Conservation (phyloP, 257 asterid genomes). For the Solanum sparsipilum region DNA sequence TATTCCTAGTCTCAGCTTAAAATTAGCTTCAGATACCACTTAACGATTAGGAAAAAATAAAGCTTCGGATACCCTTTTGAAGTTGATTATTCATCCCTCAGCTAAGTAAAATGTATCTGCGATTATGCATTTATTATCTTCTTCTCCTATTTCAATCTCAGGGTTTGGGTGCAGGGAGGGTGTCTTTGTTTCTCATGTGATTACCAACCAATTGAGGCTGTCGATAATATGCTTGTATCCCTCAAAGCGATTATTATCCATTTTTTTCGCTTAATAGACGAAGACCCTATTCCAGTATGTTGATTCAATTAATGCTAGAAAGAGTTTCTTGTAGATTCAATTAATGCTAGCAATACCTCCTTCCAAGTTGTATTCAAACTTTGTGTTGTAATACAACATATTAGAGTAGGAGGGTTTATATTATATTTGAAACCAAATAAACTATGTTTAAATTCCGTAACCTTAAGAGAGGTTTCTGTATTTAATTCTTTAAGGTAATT, state of each 20-base stretch:
- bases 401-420: not conserved
- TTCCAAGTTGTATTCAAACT: not conserved
- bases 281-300: not conserved
- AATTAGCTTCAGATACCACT: not conserved
- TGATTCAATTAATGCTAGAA: not conserved
- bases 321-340: not conserved
- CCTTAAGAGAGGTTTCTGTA: not conserved
- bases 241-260: not conserved
- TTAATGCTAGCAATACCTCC: not conserved
- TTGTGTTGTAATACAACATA: not conserved
- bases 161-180: not conserved
- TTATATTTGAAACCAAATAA: not conserved
- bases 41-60: not conserved
- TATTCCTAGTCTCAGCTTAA: not conserved
- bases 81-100: not conserved
- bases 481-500: not conserved
- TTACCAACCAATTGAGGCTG: not conserved
- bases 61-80: not conserved
- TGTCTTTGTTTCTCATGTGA: not conserved
- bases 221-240: not conserved
- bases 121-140: not conserved
- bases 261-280: not conserved
- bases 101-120: not conserved
- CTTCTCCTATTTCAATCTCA: not conserved
- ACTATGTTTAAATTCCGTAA: not conserved